A percentile compares a stretch with the other conserved stretches of the same genome.
Evolutionary conservation across 2,329 filamentous ascomycete species (phyloP).

Genomic region (Xylaria sp.): DNA sequence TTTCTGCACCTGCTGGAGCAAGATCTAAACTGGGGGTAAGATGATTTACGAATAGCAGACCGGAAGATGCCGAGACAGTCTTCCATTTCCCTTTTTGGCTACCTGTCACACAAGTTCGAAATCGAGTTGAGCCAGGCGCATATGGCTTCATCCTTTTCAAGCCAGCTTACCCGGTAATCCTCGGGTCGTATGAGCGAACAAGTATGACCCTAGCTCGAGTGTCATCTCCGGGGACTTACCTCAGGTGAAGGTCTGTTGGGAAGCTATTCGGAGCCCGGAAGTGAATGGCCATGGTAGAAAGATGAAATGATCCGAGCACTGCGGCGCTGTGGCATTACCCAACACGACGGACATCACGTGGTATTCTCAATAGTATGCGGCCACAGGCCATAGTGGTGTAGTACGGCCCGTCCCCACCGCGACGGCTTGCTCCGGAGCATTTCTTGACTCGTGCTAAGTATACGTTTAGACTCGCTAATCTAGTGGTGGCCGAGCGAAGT

Average conservation of each 20-base stretch:
- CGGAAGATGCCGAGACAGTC: conserved; percentile 14
- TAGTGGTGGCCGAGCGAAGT: neutral
- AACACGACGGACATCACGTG: neutral
- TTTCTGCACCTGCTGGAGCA: neutral
- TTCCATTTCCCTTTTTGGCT: neutral
- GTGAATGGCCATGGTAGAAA: neutral
- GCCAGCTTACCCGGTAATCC: conserved; percentile 2
- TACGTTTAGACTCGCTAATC: neutral
- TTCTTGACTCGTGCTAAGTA: conserved; percentile 5
- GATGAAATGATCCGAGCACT: too few species aligned
- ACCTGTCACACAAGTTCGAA: neutral
- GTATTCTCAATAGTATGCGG: conserved; percentile 16
- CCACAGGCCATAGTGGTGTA: neutral
- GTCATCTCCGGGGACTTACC: conserved; percentile 8
- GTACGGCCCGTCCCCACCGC: conserved; percentile 23
- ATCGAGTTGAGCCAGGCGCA: conserved; percentile 8
- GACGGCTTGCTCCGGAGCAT: conserved; percentile 12
- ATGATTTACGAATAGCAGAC: neutral
- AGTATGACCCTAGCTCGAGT: conserved; percentile 8
- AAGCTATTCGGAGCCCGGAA: conserved; percentile 17
- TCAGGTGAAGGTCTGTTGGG: conserved; percentile 9
- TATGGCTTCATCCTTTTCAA: conserved; percentile 4
- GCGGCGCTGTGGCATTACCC: conserved; percentile 10
- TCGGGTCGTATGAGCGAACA: conserved; percentile 9
- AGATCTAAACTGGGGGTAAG: neutral